Percentiles rank a stretch among this genome's conserved stretches.
Conservation (phyloP, 2,329 filamentous ascomycete genomes). For the Parastagonospora nodorum region DNA sequence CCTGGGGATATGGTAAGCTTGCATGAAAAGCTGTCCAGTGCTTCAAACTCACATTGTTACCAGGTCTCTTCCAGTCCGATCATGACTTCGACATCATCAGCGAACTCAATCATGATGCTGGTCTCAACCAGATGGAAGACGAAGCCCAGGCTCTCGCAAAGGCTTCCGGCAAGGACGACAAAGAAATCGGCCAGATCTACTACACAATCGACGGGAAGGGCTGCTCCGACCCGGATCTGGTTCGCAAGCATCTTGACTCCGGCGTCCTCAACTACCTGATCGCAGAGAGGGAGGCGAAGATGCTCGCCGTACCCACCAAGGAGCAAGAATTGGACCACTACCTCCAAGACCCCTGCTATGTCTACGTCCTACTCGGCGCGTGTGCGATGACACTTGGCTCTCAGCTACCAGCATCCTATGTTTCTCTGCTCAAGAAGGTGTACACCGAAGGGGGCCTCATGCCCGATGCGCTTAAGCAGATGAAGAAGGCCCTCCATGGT, state of each 20-base stretch:
- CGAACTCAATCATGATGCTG: conserved; percentile 16
- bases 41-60: not conserved
- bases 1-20: conserved; percentile 18
- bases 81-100: conserved; percentile 22
- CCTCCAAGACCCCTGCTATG: conserved; percentile 19
- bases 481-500: conserved; percentile 25
- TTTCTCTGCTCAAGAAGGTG: conserved; percentile 22
- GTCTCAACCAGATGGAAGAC: conserved; percentile 16
- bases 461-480: conserved; percentile 20
- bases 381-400: conserved; percentile 27
- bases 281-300: conserved; percentile 12
- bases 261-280: conserved; percentile 17
- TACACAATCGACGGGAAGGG: conserved; percentile 10
- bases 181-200: conserved; percentile 8
- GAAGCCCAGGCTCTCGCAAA: conserved; percentile 14
- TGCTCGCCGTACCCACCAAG: conserved; percentile 9
- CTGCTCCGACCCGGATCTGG: conserved; percentile 17
- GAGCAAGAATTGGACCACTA: conserved; percentile 5
- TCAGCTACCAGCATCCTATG: conserved; percentile 9
- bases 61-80: conserved; percentile 29
- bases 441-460: conserved; percentile 21
- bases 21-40: not conserved
- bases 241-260: conserved; percentile 23
- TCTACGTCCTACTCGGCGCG: conserved; percentile 22
- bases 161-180: conserved; percentile 10